phyloP scores from a whole-genome alignment of 2,329 filamentous ascomycete genomes.

The Hortaea werneckii region DNA sequence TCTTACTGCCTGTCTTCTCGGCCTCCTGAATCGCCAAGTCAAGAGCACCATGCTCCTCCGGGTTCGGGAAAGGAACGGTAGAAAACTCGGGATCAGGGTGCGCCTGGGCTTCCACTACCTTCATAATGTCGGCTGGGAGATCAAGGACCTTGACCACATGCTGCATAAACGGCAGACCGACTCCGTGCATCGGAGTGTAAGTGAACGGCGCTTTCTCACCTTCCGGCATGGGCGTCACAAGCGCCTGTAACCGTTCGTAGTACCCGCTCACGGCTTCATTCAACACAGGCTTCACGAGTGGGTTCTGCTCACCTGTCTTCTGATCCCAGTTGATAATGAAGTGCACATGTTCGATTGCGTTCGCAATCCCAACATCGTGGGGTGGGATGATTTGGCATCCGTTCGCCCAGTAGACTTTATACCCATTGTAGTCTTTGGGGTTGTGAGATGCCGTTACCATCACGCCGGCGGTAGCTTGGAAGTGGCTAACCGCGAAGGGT shows the following conservation, averaged over 20 bases:
- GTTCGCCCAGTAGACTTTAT: constrained; percentile 58
- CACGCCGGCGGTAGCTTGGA: constrained; percentile 48
- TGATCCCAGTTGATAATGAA: constrained; percentile 41
- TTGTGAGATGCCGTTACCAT: constrained; percentile 61
- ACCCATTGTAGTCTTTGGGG: constrained; percentile 54
- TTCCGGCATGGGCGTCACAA: constrained; percentile 10
- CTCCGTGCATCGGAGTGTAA: constrained; percentile 49
- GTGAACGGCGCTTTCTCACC: constrained; percentile 30
- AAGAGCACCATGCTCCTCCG: constrained; percentile 53
- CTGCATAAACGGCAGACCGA: constrained; percentile 41
- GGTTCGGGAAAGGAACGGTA: constrained; percentile 55
- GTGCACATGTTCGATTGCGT: constrained; percentile 45
- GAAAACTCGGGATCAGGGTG: constrained; percentile 54
- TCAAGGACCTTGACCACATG: constrained; percentile 28
- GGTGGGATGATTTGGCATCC: constrained; percentile 57
- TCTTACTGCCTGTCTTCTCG: constrained; percentile 35
- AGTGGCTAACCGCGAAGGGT: constrained; percentile 47
- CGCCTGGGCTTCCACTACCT: constrained; percentile 41
- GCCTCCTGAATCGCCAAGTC: constrained; percentile 49
- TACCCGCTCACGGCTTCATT: constrained; percentile 35
- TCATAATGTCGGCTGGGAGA: constrained; percentile 27
- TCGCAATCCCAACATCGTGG: constrained; percentile 48
- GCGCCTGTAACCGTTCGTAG: constrained; percentile 34
- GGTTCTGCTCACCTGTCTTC: constrained; percentile 31
- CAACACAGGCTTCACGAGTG: constrained; percentile 34